A percentile compares a stretch with the other conserved stretches of the same genome.
phyloP scores from a whole-genome alignment of 108 stramenopile species.

The Pseudonitzschia multiseries region DNA sequence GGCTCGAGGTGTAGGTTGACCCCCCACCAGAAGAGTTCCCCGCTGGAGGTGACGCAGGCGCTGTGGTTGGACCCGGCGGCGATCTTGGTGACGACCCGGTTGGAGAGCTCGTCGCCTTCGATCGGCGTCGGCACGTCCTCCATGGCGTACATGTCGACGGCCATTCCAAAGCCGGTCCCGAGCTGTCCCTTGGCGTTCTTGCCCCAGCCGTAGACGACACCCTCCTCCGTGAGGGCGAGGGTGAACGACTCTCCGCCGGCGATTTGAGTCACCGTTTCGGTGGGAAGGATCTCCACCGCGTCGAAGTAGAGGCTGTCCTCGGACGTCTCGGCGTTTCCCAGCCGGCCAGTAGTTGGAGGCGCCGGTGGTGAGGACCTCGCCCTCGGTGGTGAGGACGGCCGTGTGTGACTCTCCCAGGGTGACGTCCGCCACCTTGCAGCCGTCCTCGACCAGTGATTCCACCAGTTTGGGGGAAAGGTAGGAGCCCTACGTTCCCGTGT shows the following conservation, averaged over 20 bases:
- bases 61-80: slow-evolving; percentile 84
- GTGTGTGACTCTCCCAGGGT: slow-evolving; percentile 74
- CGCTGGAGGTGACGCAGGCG: slow-evolving; percentile 80
- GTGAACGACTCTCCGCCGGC: slow-evolving; percentile 79
- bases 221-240: slow-evolving; percentile 62
- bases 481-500: slow-evolving; percentile 63
- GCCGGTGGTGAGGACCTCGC: slow-evolving; percentile 82
- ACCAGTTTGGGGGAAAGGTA: slow-evolving; percentile 65
- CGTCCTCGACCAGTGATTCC: slow-evolving; percentile 74
- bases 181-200: slow-evolving; percentile 86
- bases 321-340: slow-evolving; percentile 78
- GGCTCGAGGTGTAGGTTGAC: slow-evolving; percentile 75
- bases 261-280: slow-evolving; percentile 50
- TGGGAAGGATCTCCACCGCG: slow-evolving; percentile 72
- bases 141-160: slow-evolving; percentile 90
- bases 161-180: slow-evolving; percentile 80
- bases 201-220: slow-evolving; percentile 83
- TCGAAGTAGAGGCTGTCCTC: slow-evolving; percentile 79
- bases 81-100: slow-evolving; percentile 65
- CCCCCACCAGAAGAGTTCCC: slow-evolving; percentile 91
- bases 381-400: slow-evolving; percentile 82
- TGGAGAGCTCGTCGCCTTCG: slow-evolving; percentile 64
- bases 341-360: slow-evolving; percentile 70
- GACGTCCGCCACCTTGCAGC: slow-evolving; percentile 66
- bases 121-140: slow-evolving; percentile 68